phyloP scores from a whole-genome alignment of 805 yeast genomes.

The Tetrapisispora namnaoensis region DNA sequence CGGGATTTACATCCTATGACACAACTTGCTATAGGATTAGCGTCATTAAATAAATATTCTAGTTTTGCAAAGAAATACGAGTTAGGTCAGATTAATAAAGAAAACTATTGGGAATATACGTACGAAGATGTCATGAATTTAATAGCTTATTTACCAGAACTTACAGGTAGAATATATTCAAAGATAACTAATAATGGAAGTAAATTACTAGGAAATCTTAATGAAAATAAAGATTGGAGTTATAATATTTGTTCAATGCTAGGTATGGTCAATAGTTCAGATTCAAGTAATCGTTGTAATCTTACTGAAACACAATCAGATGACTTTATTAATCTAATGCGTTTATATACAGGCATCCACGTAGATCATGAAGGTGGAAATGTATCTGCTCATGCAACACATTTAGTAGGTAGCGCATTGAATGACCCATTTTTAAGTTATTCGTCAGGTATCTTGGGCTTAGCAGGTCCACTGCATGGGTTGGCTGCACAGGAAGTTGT shows the following conservation, averaged over 20 bases:
- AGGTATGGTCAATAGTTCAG: slow-evolving; percentile 40
- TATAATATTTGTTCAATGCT: slow-evolving; percentile 57
- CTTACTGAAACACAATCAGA: slow-evolving; percentile 32
- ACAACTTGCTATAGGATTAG: slow-evolving; percentile 65
- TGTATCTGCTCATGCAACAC: slow-evolving; percentile 80
- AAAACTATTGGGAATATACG: slow-evolving; percentile 65
- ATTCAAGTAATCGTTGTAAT: slow-evolving; percentile 26
- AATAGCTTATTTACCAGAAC: slow-evolving; percentile 63
- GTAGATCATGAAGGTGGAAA: slow-evolving; percentile 88
- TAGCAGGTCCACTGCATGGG: slow-evolving; percentile 83
- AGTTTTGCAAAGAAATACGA: slow-evolving; percentile 65
- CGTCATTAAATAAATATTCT: slow-evolving; percentile 64
- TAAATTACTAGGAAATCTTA: slow-evolving; percentile 41
- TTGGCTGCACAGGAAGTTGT: slow-evolving; percentile 81
- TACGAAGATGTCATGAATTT: slow-evolving; percentile 63
- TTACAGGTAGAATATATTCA: slow-evolving; percentile 67
- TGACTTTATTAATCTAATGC: slow-evolving; percentile 64
- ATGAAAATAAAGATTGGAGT: slow-evolving; percentile 55
- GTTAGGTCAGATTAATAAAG: slow-evolving; percentile 51
- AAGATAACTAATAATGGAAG: slow-evolving; percentile 45
- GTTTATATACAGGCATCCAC: slow-evolving; percentile 72
- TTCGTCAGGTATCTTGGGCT: slow-evolving; percentile 71
- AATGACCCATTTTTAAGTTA: slow-evolving; percentile 67
- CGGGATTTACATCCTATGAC: slow-evolving; percentile 74
- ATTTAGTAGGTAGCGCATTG: slow-evolving; percentile 73